Evolutionary conservation across 2,329 filamentous ascomycete genomes (phyloP), one percentile per base, ranked within the genome.

Genomic region (Botrytis elliptica): DNA sequence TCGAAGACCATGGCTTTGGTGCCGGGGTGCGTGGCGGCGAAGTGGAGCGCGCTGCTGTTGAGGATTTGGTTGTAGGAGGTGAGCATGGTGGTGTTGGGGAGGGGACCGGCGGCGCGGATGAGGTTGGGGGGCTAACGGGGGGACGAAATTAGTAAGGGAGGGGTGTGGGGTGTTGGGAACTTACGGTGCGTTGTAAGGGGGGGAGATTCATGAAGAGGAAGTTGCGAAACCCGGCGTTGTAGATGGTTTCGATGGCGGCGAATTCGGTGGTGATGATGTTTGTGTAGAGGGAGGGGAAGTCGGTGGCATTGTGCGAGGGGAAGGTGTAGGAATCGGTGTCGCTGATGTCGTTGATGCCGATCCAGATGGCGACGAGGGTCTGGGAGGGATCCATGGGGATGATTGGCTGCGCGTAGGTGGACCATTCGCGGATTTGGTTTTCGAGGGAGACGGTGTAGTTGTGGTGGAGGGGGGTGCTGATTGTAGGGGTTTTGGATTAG

Each of bases 301-400:
- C 79, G 5, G 84, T 78, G 20, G 77, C 81, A 46, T 81, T 82
- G 57, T 83, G 83, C 25, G 83, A 73, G 25, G 82, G 80, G 20
- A 84, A 80, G 20, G 76, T 82, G 66, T 83, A 84, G 59, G 84
- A 83, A 22, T 80, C 82, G 10, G 84, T 84, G 77, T 89, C 87
- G 75, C 82, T 83, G 75, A 89, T 86, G 73, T 89, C 87, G 77
- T 89, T 89, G 74, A 89, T 83, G 1, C 86, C 88, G 64, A 89
- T 89, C 84, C 85, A 89, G 55, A 88, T 78, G 3, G 84, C 84
- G 0, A 88, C 83, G 2, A 89, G 80, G 1, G 85, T 82, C 29
- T 83, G 79, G 6, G 80, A 76, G 25, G 83, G 80, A 16, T 84
- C 77, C 12, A 77, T 71, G 33, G 74, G 75, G 18, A 79, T 67